Base-by-base conservation (phyloP, 2,329 filamentous ascomycete genomes). In the Stachybotrys elegans region DNA sequence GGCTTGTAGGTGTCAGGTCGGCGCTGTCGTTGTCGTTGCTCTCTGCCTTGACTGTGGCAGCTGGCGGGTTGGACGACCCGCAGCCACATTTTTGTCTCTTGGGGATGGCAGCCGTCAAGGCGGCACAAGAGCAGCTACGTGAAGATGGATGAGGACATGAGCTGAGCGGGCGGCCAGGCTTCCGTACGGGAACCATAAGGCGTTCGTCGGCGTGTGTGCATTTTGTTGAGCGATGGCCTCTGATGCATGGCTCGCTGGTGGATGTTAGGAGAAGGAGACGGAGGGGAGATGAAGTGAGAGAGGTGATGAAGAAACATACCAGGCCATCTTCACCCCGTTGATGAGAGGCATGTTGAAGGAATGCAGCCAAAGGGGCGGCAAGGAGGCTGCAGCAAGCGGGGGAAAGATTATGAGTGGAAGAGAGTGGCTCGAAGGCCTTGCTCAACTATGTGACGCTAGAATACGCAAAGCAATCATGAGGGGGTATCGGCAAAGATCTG, bases 141-240 rank as follows among this genome's bases (percentile, higher is more conserved):
- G 78, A 79, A 22, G 74, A 71, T 6, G 80, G 76, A 54, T 87
- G 84, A 43, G 84, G 83, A 55, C 84, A 88, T 43, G 77, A 75
- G 60, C 82, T 86, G 43, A 88, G 65, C 8, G 84, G 84, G 40
- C 84, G 75, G 16, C 84, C 84, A 14, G 84, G 84, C 57, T 87
- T 87, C 49, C 83, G 78, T 14, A 88, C 84, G 19, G 81, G 80
- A 4, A 86, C 71, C 72, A 88, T 80, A 25, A 86, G 67, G 46
- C 84, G 78, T 54, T 86, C 83, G 50, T 75, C 73, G 48, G 72
- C 74, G 59, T 88, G 84, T 39, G 77, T 82, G 63, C 84, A 88
- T 70, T 85, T 86, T 42, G 84, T 86, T 22, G 84, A 88, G 55
- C 84, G 81, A 63, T 88, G 84, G 45, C 84, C 84, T 57, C 84